Evolutionary conservation across 2,329 filamentous ascomycete species (phyloP).

Genomic region (Trichoderma cornu-damae): DNA sequence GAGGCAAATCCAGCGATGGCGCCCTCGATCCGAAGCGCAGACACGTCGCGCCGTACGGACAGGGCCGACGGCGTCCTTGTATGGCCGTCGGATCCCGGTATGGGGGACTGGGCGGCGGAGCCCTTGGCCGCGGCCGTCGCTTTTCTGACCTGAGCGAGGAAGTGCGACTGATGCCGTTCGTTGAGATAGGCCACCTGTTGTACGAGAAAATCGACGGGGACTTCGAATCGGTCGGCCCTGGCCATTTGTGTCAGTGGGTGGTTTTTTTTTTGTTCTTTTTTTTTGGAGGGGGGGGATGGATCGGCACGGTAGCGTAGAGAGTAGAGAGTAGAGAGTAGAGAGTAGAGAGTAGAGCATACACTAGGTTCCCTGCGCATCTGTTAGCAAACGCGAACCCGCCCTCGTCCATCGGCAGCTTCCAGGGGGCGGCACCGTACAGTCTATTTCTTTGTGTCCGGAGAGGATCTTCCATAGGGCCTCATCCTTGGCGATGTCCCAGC

Average conservation of each 20-base stretch:
- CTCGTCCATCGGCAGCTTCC: neutral
- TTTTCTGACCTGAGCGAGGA: constrained; percentile 83
- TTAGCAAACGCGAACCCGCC: neutral
- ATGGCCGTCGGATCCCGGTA: constrained; percentile 46
- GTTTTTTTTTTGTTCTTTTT: no score
- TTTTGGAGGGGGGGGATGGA: constrained; percentile 4
- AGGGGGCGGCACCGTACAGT: constrained; percentile 59
- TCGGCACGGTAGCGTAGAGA: neutral
- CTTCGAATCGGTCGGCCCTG: constrained; percentile 72
- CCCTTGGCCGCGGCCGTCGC: constrained; percentile 53
- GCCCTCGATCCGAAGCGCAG: constrained; percentile 45
- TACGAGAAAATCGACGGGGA: constrained; percentile 80
- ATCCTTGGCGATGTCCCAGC: constrained; percentile 86
- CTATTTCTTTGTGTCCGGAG: constrained; percentile 75
- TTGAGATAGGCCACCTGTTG: constrained; percentile 94
- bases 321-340: no score
- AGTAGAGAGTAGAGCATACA: constrained; percentile 63
- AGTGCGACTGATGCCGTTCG: constrained; percentile 82
- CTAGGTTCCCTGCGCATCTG: constrained; percentile 60
- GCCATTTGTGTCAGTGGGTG: neutral
- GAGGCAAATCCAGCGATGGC: constrained; percentile 41
- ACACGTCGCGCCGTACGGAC: constrained; percentile 55
- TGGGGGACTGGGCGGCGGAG: constrained; percentile 53
- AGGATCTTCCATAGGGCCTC: constrained; percentile 85
- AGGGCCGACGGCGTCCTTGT: constrained; percentile 48